Evolutionary conservation across 1,139 yeast species (phyloP).

Genomic region (Geotrichum histeridarum): DNA sequence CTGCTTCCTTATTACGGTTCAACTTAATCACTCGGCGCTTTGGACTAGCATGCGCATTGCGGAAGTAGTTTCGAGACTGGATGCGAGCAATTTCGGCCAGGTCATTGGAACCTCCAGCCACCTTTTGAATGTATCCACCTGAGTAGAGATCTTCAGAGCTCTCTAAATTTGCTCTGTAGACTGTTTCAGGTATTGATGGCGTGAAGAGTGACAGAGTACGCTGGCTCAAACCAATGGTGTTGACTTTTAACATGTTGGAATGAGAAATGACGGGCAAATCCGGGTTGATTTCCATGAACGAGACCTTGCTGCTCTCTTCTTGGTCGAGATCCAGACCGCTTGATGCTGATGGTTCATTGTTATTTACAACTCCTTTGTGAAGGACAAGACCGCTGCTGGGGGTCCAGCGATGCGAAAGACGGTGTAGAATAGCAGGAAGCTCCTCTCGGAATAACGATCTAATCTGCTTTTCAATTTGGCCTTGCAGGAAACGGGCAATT

Average conservation of each 20-base stretch:
- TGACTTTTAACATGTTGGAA: slow-evolving; percentile 62
- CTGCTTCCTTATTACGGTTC: slow-evolving; percentile 15
- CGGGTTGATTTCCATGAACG: slow-evolving; percentile 50
- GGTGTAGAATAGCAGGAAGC: slow-evolving; percentile 73
- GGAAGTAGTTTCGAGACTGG: slow-evolving; percentile 28
- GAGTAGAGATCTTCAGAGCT: slow-evolving; percentile 10
- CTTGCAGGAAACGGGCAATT: slow-evolving; percentile 72
- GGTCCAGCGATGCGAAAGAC: slow-evolving; percentile 68
- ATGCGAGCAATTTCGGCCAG: slow-evolving; percentile 30
- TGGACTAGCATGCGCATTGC: slow-evolving; percentile 29
- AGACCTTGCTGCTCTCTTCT: slow-evolving; percentile 21
- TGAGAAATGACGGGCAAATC: slow-evolving; percentile 58
- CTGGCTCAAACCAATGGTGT: slow-evolving; percentile 68
- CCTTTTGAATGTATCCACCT: slow-evolving; percentile 20
- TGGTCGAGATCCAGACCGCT: background rate
- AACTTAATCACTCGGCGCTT: slow-evolving; percentile 33
- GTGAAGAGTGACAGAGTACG: slow-evolving; percentile 69
- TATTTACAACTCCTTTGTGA: slow-evolving; percentile 22
- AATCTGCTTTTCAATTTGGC: slow-evolving; percentile 76
- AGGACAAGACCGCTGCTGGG: slow-evolving; percentile 37
- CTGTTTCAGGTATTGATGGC: slow-evolving; percentile 51
- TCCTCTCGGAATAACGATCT: slow-evolving; percentile 78
- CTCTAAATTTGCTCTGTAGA: slow-evolving; percentile 47
- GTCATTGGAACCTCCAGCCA: slow-evolving; percentile 26
- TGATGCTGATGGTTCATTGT: background rate